phyloP scores from a whole-genome alignment of 192 early-diverging fungal genomes.

The Cetraspora pellucida region DNA sequence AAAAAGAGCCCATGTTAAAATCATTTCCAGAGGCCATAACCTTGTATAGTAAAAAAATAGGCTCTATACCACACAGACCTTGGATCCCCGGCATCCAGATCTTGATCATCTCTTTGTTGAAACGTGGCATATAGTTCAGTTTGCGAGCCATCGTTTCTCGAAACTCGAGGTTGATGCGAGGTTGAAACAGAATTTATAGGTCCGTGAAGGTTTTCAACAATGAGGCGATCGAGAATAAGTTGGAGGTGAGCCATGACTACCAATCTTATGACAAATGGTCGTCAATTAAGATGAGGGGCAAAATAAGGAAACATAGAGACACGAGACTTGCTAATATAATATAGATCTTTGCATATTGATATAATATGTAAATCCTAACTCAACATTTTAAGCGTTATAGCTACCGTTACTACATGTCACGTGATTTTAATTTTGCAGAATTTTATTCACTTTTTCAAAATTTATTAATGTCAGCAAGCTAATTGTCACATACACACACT shows the following conservation, averaged over 20 bases:
- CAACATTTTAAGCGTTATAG: too few species aligned
- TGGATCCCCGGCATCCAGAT: constrained; percentile 61
- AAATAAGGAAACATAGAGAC: too few species aligned
- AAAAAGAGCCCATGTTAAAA: not conserved
- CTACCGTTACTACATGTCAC: too few species aligned
- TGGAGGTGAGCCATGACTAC: constrained; percentile 46
- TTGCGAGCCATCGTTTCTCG: constrained; percentile 18
- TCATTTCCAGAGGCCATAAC: not conserved
- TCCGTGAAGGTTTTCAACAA: constrained; percentile 62
- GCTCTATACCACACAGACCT: constrained; percentile 36
- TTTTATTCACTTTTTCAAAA: too few species aligned
- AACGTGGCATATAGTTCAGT: not conserved
- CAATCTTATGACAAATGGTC: too few species aligned
- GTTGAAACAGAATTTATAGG: constrained; percentile 44
- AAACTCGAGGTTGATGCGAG: not conserved
- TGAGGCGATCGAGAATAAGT: constrained; percentile 56
- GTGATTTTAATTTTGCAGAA: too few species aligned
- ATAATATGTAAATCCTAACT: too few species aligned
- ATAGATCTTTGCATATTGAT: too few species aligned
- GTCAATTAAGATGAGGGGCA: too few species aligned
- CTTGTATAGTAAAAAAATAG: not conserved
- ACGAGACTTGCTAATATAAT: too few species aligned
- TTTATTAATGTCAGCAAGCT: too few species aligned
- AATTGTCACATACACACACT: too few species aligned
- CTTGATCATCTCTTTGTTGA: constrained; percentile 43